Percentiles rank a stretch among this genome's conserved stretches.
These are phyloP conservation scores for Metarhizium robertsii DNA, from an alignment of 2,329 filamentous ascomycete species.

Conservation along the genomic window DNA sequence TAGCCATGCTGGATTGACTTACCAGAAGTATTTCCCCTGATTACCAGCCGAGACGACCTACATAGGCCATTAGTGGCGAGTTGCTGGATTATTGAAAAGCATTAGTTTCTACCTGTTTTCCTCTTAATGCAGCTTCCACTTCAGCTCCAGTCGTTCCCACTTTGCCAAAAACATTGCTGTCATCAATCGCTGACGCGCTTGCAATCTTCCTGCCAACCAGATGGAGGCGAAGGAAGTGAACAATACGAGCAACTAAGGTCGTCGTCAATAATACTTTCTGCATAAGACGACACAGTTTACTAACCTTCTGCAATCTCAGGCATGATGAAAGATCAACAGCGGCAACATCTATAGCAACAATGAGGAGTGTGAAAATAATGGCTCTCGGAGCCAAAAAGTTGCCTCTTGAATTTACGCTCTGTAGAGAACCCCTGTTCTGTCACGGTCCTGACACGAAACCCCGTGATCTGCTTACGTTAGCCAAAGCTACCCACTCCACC, in stretches of 20 bases:
- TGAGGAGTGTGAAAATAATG: background rate
- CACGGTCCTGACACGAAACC: slow-evolving; percentile 21
- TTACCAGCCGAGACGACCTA: slow-evolving; percentile 58
- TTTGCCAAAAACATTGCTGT: slow-evolving; percentile 83
- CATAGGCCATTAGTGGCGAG: background rate
- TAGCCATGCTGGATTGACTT: slow-evolving; percentile 8
- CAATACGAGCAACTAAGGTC: slow-evolving; percentile 65
- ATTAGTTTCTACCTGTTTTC: slow-evolving; percentile 46
- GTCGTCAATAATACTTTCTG: background rate
- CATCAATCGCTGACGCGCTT: slow-evolving; percentile 63
- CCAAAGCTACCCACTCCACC: slow-evolving; percentile 2
- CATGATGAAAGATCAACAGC: slow-evolving; percentile 30
- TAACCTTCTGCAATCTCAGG: slow-evolving; percentile 54
- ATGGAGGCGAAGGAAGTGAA: slow-evolving; percentile 74
- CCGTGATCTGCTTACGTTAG: slow-evolving; percentile 19
- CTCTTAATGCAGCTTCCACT: slow-evolving; percentile 64
- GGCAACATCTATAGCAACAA: background rate
- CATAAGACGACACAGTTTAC: background rate
- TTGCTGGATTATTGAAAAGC: background rate
- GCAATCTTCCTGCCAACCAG: slow-evolving; percentile 76
- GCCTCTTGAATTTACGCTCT: background rate
- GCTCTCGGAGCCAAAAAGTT: background rate
- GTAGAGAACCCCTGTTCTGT: background rate
- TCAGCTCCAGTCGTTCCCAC: slow-evolving; percentile 69
- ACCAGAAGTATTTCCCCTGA: slow-evolving; percentile 97